Base-by-base conservation (phyloP, 1,284 basidiomycete species). In the Papiliotrema laurentii region DNA sequence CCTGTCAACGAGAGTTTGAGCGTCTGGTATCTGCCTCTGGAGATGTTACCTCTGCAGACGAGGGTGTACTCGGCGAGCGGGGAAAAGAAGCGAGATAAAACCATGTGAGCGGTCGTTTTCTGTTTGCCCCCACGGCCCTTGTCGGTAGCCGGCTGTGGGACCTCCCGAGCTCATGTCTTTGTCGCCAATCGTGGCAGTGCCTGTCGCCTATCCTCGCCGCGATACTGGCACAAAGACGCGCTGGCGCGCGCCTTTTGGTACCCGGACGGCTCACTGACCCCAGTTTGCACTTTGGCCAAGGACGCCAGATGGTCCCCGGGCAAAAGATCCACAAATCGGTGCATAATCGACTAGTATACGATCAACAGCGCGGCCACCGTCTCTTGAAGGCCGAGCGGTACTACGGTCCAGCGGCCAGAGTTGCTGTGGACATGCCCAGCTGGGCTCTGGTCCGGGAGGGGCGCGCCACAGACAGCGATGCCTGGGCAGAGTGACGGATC, bases 241-340 rank as follows among this genome's bases (percentile, higher is more conserved):
- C n/a, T n/a, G n/a, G n/a, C n/a, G n/a, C n/a, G n/a, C n/a, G n/a
- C n/a, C n/a, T n/a, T n/a, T n/a, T n/a, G n/a, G n/a, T n/a, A n/a
- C n/a, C n/a, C n/a, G n/a, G n/a, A n/a, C n/a, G n/a, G n/a, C n/a
- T n/a, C n/a, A n/a, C n/a, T n/a, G n/a, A n/a, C n/a, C n/a, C n/a
- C n/a, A 58, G 55, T n/a, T n/a, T n/a, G n/a, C 46, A 54, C 34
- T 26, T 40, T 1, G 43, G 42, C 19, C 31, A 45, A 21, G 37
- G 34, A 9, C 49, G 55, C 24, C 45, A 52, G 24, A 54, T 58
- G 13, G 28, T 43, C 11, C 31, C 24, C 5, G 44, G 48, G 5
- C 55, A 58, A 21, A 45, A 44, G 21, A 49, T 58, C 24, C 55
- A 58, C 31, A 52, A 47, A 14, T 54, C 55, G 5, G 55, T 58